Evolutionary conservation across 2,329 filamentous ascomycete genomes (phyloP).

Genomic region (Penicillium sp.): DNA sequence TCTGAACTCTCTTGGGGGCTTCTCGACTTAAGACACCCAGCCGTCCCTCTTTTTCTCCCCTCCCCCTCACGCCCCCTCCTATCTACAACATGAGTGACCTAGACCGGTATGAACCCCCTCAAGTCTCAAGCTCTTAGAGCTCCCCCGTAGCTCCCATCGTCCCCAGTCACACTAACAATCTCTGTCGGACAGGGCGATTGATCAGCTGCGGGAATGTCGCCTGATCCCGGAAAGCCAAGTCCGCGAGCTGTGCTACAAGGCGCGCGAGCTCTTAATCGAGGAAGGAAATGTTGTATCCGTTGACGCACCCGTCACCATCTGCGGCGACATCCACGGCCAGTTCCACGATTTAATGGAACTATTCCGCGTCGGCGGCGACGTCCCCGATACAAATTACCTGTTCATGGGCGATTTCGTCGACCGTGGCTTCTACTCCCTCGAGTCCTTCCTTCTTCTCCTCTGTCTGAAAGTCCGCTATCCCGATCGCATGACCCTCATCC

Average conservation of each 20-base stretch:
- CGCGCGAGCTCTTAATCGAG: conserved; percentile 90
- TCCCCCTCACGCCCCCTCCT: conserved; percentile 13
- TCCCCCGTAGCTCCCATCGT: background rate
- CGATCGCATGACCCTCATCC: conserved; percentile 67
- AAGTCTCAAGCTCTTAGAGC: background rate
- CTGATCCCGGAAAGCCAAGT: conserved; percentile 95
- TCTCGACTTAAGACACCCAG: conserved; percentile 9
- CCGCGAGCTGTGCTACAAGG: conserved; percentile 94
- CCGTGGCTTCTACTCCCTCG: conserved; percentile 94
- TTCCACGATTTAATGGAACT: conserved; percentile 97
- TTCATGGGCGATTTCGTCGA: conserved; percentile 99
- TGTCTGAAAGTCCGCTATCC: conserved; percentile 88
- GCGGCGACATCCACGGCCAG: conserved; percentile 93
- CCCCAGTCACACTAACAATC: conserved; percentile 13
- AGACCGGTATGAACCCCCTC: conserved; percentile 64
- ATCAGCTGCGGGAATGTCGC: conserved; percentile 89
- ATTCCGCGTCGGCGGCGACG: conserved; percentile 87
- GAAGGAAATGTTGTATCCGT: conserved; percentile 97
- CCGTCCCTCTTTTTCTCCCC: conserved; percentile 10
- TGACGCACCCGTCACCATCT: conserved; percentile 93
- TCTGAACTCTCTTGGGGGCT: conserved; percentile 11
- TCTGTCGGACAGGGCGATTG: conserved; percentile 67
- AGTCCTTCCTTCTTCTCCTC: conserved; percentile 91
- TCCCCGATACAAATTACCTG: conserved; percentile 92
- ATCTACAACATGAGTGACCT: conserved; percentile 74